A percentile compares a stretch with the other conserved stretches of the same genome.
These are phyloP conservation scores for Colletotrichum musae DNA, from an alignment of 2,329 filamentous ascomycete species.

Conservation along the genomic window DNA sequence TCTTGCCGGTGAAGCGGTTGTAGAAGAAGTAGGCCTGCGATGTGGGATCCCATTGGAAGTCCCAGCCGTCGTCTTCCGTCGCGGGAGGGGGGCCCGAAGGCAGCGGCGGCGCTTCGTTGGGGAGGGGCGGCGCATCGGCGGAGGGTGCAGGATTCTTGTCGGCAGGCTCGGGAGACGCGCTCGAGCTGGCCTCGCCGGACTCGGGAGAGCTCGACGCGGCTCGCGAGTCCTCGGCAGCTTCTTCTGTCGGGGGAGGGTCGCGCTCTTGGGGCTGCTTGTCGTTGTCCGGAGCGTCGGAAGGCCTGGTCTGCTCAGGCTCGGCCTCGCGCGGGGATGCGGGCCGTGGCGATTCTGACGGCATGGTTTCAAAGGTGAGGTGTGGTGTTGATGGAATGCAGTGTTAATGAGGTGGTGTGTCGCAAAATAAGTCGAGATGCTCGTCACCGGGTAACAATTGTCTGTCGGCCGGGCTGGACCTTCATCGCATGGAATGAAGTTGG, in stretches of 20 bases:
- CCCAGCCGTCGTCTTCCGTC: slow-evolving; percentile 83
- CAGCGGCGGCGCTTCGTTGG: slow-evolving; percentile 56
- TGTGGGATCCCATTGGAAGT: slow-evolving; percentile 80
- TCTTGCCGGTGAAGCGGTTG: slow-evolving; percentile 82
- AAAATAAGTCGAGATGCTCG: slow-evolving; percentile 26
- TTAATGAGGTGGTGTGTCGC: slow-evolving; percentile 32
- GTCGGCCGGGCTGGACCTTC: slow-evolving; percentile 21
- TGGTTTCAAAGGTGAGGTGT: slow-evolving; percentile 31
- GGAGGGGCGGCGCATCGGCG: slow-evolving; percentile 52
- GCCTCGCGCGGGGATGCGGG: slow-evolving; percentile 29
- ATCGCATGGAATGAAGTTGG: slow-evolving; percentile 32
- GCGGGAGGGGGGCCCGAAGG: slow-evolving; percentile 60
- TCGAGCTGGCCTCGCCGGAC: slow-evolving; percentile 39
- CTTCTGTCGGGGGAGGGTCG: slow-evolving; percentile 2
- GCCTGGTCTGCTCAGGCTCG: slow-evolving; percentile 25
- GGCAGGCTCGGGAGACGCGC: slow-evolving; percentile 27
- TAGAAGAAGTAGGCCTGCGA: slow-evolving; percentile 85
- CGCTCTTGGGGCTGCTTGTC: slow-evolving; percentile 10
- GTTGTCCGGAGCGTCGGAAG: slow-evolving; percentile 14
- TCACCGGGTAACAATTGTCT: slow-evolving; percentile 35
- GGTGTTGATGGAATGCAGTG: slow-evolving; percentile 31
- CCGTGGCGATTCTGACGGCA: slow-evolving; percentile 33
- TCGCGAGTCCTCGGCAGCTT: slow-evolving; percentile 9
- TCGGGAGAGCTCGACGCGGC: slow-evolving; percentile 36
- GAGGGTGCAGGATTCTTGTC: slow-evolving; percentile 36